Base-by-base conservation (phyloP, 176 grass and related monocot species). In the Musa acuminata region DNA sequence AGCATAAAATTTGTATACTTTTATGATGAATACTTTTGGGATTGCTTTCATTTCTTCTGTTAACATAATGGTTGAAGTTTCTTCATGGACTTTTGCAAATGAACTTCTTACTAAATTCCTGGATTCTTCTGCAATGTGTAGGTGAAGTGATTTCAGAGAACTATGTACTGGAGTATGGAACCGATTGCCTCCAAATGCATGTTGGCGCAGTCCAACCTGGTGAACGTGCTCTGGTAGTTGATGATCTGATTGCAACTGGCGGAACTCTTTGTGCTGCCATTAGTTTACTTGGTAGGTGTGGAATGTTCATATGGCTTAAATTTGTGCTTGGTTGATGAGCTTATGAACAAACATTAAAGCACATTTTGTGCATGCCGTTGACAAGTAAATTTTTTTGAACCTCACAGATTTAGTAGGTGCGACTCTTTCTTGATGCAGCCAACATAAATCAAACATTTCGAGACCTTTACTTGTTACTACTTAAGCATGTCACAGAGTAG, bases 251-350 rank as follows among this genome's bases (percentile, higher is more conserved):
- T 51, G 80, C 80, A 58, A 82, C 80, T 13, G 80, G 80, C 49
- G 80, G 80, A 75, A 82, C 80, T 75, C 72, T 82, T 58, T 82
- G 72, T 69, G 80, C 80, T 50, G 80, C 80, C 29, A 69, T 82
- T 12, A 73, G 62, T 11, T 68, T 82, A 51, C 64, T 82, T 55
- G 80, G 80, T 82, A 82, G 24, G 80, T 69, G 19, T 51, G 21
- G 9, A 14, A 53, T 25, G 6, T 14, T 13, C 49, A 26, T 10
- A 24, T 54, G 12, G 2, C 2, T 2, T 14, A 73, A 0, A 9
- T 25, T 8, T 13, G n/a, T 17, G 8, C 1, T 60, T 5, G n/a
- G 13, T 20, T 17, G 5, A 60, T 57, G 19, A 19, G 10, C 54
- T 57, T 19, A 16, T 57, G 13, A 57, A 16, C 54, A 57, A 19